Conservation (phyloP, 352 stramenopile species). For the Aphanomyces invadans region DNA sequence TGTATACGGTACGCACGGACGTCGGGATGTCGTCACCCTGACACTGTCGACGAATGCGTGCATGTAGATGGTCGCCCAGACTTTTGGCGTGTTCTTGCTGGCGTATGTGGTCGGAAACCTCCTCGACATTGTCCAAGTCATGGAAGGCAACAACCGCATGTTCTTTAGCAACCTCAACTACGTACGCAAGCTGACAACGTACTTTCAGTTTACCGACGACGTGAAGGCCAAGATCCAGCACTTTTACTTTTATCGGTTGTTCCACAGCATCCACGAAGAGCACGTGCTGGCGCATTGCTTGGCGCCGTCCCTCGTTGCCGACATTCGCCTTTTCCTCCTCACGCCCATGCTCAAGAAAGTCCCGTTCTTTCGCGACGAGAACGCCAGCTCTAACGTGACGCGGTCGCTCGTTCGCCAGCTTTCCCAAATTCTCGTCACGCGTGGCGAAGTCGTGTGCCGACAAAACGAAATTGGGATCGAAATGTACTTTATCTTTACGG, state of each 20-base stretch:
- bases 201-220: constrained; percentile 51
- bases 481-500: constrained; percentile 76
- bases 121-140: constrained; percentile 49
- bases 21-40: too few relatives aligned
- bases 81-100: constrained; percentile 40
- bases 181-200: constrained; percentile 40
- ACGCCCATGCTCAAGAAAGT: constrained; percentile 68
- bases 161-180: constrained; percentile 54
- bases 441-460: constrained; percentile 57
- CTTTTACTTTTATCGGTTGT: constrained; percentile 52
- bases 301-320: constrained; percentile 53
- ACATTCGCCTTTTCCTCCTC: constrained; percentile 60
- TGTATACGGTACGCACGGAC: constrained; percentile 46
- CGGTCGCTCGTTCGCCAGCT: constrained; percentile 65
- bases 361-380: constrained; percentile 52
- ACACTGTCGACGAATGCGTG: background rate
- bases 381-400: constrained; percentile 39
- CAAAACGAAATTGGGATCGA: constrained; percentile 53
- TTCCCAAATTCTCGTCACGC: constrained; percentile 49
- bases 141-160: constrained; percentile 42
- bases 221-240: constrained; percentile 43
- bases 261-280: constrained; percentile 67
- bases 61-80: constrained; percentile 29
- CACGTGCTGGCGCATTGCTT: constrained; percentile 49
- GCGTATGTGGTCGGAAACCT: constrained; percentile 56